phyloP scores from a whole-genome alignment of 2,329 filamentous ascomycete species.

The Penicillium nordicum region DNA sequence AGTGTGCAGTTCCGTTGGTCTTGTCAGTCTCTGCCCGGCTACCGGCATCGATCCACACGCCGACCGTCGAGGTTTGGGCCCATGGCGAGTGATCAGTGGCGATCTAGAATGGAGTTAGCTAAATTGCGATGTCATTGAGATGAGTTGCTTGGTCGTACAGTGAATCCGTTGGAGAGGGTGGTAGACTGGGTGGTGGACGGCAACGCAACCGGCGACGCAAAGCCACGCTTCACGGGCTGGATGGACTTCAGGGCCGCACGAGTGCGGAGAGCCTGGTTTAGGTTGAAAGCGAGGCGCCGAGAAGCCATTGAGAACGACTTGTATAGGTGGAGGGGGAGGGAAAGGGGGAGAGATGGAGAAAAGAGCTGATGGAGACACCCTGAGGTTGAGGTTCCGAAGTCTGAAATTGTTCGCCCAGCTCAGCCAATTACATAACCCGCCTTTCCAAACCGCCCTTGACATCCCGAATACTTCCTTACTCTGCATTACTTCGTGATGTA shows the following conservation, averaged over 20 bases:
- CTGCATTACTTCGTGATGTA: background rate
- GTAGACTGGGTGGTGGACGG: conserved; percentile 88
- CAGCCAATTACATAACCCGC: conserved; percentile 46
- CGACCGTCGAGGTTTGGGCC: conserved; percentile 96
- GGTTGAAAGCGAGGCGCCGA: conserved; percentile 92
- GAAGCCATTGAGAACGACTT: conserved; percentile 71
- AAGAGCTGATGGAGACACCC: conserved; percentile 41
- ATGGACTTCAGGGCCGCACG: conserved; percentile 78
- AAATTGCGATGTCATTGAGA: conserved; percentile 23
- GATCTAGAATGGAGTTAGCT: conserved; percentile 60
- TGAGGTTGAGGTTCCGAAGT: conserved; percentile 45
- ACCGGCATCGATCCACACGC: conserved; percentile 99
- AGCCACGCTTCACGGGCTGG: conserved; percentile 74
- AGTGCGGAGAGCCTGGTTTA: conserved; percentile 84
- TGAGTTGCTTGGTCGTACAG: conserved; percentile 56
- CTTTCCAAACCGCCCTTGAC: conserved; percentile 38
- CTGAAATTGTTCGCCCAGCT: conserved; percentile 43
- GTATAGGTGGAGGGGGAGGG: conserved; percentile 35
- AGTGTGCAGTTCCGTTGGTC: conserved; percentile 99
- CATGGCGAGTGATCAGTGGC: conserved; percentile 97
- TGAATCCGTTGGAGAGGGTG: conserved; percentile 95
- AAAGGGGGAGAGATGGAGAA: conserved; percentile 48
- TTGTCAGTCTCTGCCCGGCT: conserved; percentile 96
- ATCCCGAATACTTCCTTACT: conserved; percentile 36
- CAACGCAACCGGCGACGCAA: conserved; percentile 75